Evolutionary conservation across 352 stramenopile genomes (phyloP).

Genomic region (Globisporangium radiosum): DNA sequence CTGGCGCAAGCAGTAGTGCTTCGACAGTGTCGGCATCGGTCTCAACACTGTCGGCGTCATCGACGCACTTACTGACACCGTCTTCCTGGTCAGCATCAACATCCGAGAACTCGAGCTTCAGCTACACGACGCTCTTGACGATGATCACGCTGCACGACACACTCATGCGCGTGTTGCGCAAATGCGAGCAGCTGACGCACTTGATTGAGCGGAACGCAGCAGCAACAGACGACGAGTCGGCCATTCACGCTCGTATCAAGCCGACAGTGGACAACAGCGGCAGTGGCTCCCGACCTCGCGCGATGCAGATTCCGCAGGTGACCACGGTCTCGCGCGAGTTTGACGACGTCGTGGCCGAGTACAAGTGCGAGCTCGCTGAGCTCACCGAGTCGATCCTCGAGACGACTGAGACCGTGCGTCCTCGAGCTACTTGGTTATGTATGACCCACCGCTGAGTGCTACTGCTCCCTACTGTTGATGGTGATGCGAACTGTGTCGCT

Average conservation of each 20-base stretch:
- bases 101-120: neutral
- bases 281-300: neutral
- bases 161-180: conserved; percentile 23
- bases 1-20: neutral
- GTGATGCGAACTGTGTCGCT: neutral
- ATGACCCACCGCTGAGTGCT: neutral
- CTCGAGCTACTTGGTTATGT: neutral
- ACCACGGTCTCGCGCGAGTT: conserved; percentile 51
- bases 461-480: neutral
- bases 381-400: conserved; percentile 54
- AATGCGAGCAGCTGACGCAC: conserved; percentile 22
- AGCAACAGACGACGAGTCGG: conserved; percentile 21
- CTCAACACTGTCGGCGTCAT: neutral
- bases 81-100: too few species aligned
- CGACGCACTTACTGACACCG: conserved; percentile 1
- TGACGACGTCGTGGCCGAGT: conserved; percentile 33
- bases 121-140: conserved; percentile 9
- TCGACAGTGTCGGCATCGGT: neutral
- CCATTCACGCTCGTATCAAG: conserved; percentile 2
- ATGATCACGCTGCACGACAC: conserved; percentile 47
- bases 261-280: neutral
- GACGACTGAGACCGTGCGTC: conserved; percentile 19
- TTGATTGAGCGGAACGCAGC: conserved; percentile 45
- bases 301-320: conserved; percentile 29
- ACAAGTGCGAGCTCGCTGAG: conserved; percentile 44